These are phyloP conservation scores for Leccinum variicolor DNA, from an alignment of 768 basidiomycete species.

Conservation along the genomic window DNA sequence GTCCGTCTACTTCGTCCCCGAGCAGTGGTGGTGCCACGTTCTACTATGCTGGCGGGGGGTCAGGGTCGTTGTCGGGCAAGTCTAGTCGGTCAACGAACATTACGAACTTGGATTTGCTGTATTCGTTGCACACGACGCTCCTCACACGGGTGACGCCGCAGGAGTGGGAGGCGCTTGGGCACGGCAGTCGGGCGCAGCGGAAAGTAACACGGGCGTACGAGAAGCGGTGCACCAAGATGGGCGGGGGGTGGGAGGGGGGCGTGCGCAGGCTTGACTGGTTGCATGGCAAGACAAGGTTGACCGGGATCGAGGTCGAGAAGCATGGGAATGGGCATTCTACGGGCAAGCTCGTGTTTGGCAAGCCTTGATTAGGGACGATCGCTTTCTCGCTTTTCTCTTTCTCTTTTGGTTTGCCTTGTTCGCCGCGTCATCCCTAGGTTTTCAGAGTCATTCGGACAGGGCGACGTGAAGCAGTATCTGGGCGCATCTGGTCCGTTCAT, in stretches of 20 bases:
- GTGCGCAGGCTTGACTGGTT: constrained; percentile 67
- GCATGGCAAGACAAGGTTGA: constrained; percentile 53
- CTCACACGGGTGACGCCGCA: constrained; percentile 53
- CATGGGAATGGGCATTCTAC: constrained; percentile 34
- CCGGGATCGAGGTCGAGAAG: constrained; percentile 60
- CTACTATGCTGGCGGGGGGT: constrained; percentile 19
- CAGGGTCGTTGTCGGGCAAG: constrained; percentile 8
- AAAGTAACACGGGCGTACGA: constrained; percentile 61
- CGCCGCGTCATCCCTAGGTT: neutral
- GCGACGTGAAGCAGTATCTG: neutral
- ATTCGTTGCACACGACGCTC: constrained; percentile 56
- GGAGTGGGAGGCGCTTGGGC: constrained; percentile 62
- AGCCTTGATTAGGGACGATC: constrained; percentile 27
- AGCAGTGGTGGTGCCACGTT: constrained; percentile 21
- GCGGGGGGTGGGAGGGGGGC: constrained; percentile 62
- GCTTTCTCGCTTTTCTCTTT: neutral
- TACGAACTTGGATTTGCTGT: constrained; percentile 63
- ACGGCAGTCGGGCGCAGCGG: constrained; percentile 53
- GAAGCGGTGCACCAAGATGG: constrained; percentile 56
- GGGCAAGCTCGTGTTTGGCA: constrained; percentile 50
- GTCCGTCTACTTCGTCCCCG: constrained; percentile 30
- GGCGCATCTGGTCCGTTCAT: neutral
- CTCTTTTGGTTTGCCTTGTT: neutral
- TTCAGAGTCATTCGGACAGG: neutral
- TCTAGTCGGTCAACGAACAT: constrained; percentile 32